These are phyloP conservation scores for Dichomitus squalens DNA, from an alignment of 1,284 basidiomycete genomes.

Conservation along the genomic window DNA sequence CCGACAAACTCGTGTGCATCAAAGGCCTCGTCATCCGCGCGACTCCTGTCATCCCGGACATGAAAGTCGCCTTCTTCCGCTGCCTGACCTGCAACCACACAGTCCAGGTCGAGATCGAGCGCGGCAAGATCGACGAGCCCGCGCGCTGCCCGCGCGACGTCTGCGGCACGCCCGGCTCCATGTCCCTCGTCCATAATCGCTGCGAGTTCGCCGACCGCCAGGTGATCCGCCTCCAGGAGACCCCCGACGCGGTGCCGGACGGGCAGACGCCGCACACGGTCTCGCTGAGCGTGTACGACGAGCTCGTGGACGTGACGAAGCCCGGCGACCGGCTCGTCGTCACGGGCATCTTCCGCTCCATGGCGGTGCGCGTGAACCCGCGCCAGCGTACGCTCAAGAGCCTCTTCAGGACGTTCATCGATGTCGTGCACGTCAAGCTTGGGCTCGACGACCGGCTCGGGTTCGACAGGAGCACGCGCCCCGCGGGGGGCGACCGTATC, in stretches of 20 bases:
- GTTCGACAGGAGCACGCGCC: slow-evolving; percentile 81
- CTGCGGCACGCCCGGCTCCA: slow-evolving; percentile 85
- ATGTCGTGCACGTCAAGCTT: slow-evolving; percentile 91
- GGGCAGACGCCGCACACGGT: slow-evolving; percentile 99
- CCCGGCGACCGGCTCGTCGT: slow-evolving; percentile 93
- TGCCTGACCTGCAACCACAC: slow-evolving; percentile 97
- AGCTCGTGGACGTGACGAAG: slow-evolving; percentile 93
- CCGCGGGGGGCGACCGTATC: slow-evolving; percentile 66
- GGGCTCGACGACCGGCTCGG: slow-evolving; percentile 75
- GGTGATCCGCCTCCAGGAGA: slow-evolving; percentile 94
- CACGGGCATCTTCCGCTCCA: slow-evolving; percentile 93
- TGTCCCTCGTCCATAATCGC: slow-evolving; percentile 96
- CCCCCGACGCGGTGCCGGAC: slow-evolving; percentile 96
- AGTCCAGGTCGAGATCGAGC: slow-evolving; percentile 92
- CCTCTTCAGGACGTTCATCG: slow-evolving; percentile 96
- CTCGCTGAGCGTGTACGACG: slow-evolving; percentile 94
- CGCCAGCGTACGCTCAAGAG: slow-evolving; percentile 91
- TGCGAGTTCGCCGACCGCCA: slow-evolving; percentile 96
- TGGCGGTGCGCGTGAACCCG: slow-evolving; percentile 93
- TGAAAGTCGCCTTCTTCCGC: slow-evolving; percentile 98
- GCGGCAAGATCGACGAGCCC: slow-evolving; percentile 95
- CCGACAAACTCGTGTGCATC: slow-evolving; percentile 94
- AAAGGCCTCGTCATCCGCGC: slow-evolving; percentile 98
- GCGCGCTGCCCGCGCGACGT: slow-evolving; percentile 90
- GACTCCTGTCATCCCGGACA: slow-evolving; percentile 97